These are phyloP conservation scores for Ulvella scutata DNA, from an alignment of 139 green algal species.

Conservation along the genomic window DNA sequence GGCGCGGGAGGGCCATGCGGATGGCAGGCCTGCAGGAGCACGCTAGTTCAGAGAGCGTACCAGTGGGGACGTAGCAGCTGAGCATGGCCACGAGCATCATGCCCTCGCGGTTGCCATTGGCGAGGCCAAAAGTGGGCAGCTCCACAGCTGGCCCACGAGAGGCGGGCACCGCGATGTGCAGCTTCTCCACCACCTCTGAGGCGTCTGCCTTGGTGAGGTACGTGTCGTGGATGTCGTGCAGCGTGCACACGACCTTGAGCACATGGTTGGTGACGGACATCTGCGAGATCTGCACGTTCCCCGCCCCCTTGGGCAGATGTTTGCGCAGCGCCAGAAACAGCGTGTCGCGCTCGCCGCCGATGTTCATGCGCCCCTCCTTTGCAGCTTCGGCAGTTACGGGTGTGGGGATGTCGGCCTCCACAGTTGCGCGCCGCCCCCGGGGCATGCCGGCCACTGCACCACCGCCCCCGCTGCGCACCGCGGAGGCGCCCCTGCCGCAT, in stretches of 20 bases:
- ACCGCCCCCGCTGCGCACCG: neutral
- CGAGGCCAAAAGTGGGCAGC: neutral
- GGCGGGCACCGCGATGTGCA: neutral
- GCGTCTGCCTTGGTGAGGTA: neutral
- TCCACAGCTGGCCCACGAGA: neutral
- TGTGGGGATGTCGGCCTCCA: neutral
- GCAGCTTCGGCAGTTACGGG: neutral
- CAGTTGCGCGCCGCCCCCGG: neutral
- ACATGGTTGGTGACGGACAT: neutral
- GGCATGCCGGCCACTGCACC: neutral
- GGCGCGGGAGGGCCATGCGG: no score
- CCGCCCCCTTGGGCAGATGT: neutral
- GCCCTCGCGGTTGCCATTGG: neutral
- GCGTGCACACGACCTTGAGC: neutral
- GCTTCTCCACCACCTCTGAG: neutral
- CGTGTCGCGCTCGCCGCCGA: neutral
- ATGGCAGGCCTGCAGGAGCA: no score
- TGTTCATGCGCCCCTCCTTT: neutral
- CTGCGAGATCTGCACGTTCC: neutral
- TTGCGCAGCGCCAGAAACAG: neutral
- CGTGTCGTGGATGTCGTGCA: neutral
- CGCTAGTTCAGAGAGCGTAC: neutral
- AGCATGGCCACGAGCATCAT: constrained; percentile 1
- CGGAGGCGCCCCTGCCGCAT: no score
- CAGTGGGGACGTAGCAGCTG: neutral